These are phyloP conservation scores for Aegilops tauschii DNA, from an alignment of 176 grass and related monocot genomes.

Conservation along the genomic window DNA sequence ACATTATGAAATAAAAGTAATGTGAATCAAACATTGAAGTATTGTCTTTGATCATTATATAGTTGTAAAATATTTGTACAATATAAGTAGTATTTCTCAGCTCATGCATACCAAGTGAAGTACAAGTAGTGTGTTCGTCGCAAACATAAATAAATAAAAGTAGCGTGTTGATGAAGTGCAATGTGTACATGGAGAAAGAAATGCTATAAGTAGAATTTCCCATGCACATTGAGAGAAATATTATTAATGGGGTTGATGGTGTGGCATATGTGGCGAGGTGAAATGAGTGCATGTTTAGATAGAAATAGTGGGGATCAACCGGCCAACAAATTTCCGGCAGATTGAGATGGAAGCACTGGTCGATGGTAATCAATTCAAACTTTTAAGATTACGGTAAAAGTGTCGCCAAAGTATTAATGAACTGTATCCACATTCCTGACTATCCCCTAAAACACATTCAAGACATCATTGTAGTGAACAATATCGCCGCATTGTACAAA, in stretches of 20 bases:
- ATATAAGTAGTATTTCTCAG: no score
- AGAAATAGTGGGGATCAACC: no score
- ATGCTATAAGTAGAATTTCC: no score
- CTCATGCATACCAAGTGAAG: no score
- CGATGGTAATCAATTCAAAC: neutral
- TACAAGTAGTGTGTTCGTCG: no score
- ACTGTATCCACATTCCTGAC: neutral
- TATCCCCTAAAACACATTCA: constrained; percentile 13
- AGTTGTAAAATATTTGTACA: no score
- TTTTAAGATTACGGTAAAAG: neutral
- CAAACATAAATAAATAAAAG: no score
- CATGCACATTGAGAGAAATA: neutral
- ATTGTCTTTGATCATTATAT: no score
- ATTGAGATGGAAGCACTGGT: no score
- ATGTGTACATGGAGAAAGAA: neutral
- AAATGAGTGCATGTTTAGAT: neutral
- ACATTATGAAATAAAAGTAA: neutral
- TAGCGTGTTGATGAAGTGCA: neutral
- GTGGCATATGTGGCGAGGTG: neutral
- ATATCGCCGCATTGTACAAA: constrained; percentile 73
- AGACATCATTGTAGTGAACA: constrained; percentile 49
- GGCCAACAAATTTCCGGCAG: no score
- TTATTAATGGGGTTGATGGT: neutral
- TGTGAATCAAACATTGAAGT: neutral
- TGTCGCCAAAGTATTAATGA: neutral